Evolutionary conservation across 2,329 filamentous ascomycete genomes (phyloP), one percentile per base, ranked within the genome.

Genomic region (Ophiostoma populinum): DNA sequence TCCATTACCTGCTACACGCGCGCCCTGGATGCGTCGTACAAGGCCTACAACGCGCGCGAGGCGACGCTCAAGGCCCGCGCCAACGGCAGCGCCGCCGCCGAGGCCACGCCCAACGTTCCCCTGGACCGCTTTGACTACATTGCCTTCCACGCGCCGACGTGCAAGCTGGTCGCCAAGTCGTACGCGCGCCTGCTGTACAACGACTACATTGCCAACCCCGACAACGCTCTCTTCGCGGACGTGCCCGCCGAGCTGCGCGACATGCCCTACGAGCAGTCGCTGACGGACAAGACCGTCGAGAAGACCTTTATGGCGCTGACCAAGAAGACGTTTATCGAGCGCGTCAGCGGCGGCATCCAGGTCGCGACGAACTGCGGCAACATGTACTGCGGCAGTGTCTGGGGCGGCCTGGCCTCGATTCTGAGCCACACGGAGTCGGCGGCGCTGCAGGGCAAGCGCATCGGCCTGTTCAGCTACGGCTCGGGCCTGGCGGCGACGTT

Each of bases 121-220:
- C 59, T 90, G 40, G 80, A 87, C 56, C 75, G 79, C 51, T 90
- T 90, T 55, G 80, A 87, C 58, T 81, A 83, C 62, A 58, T 90
- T 53, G 58, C 74, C 41, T 90, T 86, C 73, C 81, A 90, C 57
- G 68, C 81, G 13, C 81, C 81, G 26, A 87, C 75, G 43, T 90
- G 81, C 76, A 90, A 90, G 65, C 67, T 85, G 39, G 81, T 90
- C 42, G 65, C 79, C 52, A 90, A 90, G 63, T 85, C 79, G 13
- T 90, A 85, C 53, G 81, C 71, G 40, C 78, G 81, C 46, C 66
- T 90, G 44, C 64, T 87, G 39, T 90, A 90, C 68, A 82, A 87
- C 54, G 81, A 90, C 61, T 90, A 78, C 64, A 66, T 87, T 24
- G 61, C 62, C 54, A 67, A 83, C 55, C 71, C 80, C 32, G 64